Base-by-base conservation (phyloP, 2,329 filamentous ascomycete genomes). In the Apiospora malaysiana region DNA sequence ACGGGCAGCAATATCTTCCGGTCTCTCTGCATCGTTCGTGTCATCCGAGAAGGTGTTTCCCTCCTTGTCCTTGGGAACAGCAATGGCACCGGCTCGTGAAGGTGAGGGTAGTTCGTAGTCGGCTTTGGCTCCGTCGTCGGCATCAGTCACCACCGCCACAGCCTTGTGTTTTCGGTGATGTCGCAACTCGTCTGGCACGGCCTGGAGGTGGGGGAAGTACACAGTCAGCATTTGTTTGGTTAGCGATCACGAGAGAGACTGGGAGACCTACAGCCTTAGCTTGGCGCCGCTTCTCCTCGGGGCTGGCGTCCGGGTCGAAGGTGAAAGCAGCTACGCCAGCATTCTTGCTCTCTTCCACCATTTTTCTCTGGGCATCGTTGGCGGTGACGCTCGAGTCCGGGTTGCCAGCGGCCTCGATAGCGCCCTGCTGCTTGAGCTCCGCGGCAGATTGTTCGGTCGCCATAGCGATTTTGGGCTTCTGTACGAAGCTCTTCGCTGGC, bases 241-340 rank as follows among this genome's bases (percentile, higher is more conserved):
- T 72, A 75, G 71, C 72, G 69, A 37, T 27, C 71, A 70, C 40
- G 47, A 72, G 16, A n/a, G 32, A n/a, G 8, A 32, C 8, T 59
- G 72, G 14, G 59, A 66, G 59, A 86, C 92, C 77, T 87, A 97
- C 94, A 79, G 91, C 89, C 86, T 88, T 86, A 27, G 92, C 91
- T 79, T 95, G 93, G 43, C 92, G 92, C 72, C 89, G 91, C 85
- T 99, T 99, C 81, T 97, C 88, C 80, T 94, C 93, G 0, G 92
- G 88, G 59, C 87, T 91, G 56, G 94, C 95, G 84, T 97, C 84
- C 0, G 96, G 94, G 79, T 99, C 89, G 83, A 98, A 99, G 73
- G 91, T 89, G 80, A 93, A 96, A 74, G 94, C 95, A 42, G 91
- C 84, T 32, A 92, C 89, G 56, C 96, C 96, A 16, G 92, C 93